Evolutionary conservation across 768 basidiomycete genomes (phyloP), one percentile per base, ranked within the genome.

Genomic region (Boletellus emodensis): DNA sequence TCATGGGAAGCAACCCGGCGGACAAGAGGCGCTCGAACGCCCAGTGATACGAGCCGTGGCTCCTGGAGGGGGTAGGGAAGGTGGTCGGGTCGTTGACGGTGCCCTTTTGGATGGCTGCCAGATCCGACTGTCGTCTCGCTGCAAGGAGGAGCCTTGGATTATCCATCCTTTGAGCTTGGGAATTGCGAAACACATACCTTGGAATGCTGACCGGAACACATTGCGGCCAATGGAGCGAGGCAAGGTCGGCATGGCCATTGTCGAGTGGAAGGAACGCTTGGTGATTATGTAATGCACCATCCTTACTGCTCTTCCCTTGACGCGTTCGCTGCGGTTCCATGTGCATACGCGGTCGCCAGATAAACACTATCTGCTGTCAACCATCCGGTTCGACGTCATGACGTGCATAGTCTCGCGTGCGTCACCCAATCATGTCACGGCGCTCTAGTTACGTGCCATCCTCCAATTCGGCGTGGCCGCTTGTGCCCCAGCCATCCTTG

Each of bases 21-120:
- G 89, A 87, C 44, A 98, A 79, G 26, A 94, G 77, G 46, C 94
- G 88, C 71, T 99, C 96, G 65, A 97, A 98, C 1, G 93, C 85
- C 83, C 83, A 84, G 68, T 84, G 95, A 71, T 96, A 85, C 2
- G 93, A 94, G 44, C 96, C 95, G 61, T 94, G 89, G 1, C 81
- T 69, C 64, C 80, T 85, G 52, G 81, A 86, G 5, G 93, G 81
- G 5, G 84, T 67, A 18, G 95, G 94, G 75, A 95, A 97, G 9
- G 83, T 74, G 2, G 90, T 93, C 2, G 94, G 89, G 67, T 99
- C 96, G 72, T 99, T 98, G 53, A 93, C 94, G 28, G 91, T 89
- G 44, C 95, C 96, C 66, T 82, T 82, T 72, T 87, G 81, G 63
- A 96, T 80, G 52, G 94, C 93, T 91, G 55, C 15, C 26, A 28